Base-by-base conservation (phyloP, 768 basidiomycete genomes). In the Sporobolomyces roseus region DNA sequence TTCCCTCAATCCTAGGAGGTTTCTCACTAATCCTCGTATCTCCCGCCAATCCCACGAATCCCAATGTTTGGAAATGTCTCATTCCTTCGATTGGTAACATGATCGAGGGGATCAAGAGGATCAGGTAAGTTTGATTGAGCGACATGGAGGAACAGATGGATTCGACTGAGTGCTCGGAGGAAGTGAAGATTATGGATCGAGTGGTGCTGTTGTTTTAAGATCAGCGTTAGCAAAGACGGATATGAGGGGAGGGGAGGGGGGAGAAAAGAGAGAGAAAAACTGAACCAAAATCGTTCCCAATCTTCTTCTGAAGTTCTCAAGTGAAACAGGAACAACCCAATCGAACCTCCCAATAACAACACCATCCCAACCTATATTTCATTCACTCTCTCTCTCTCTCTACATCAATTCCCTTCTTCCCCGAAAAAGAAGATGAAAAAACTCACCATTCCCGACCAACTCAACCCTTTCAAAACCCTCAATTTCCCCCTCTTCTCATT, bases 101-200 rank as follows among this genome's bases (percentile, higher is more conserved):
- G 27, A 67, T 29, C 35, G 36, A 27, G 19, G 66, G 60, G 29
- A 67, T 56, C 23, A 56, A 60, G 27, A 67, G 25, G 52, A 67
- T 52, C 43, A 67, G 60, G 54, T 67, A 67, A 23, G 52, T 32
- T 17, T 61, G 60, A 21, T 67, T 61, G 14, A 62, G 48, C 23
- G 17, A 7, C 66, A 67, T 62, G 3, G 29, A 16, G 4, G 29
- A 2, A 30, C 56, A 58, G 14, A 27, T 17, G 30, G n/a, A 35
- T 2, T 32, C 36, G 50, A 25, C 14, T 55, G 49, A 27, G 12
- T n/a, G 4, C 21, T 21, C 14, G 21, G 36, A 36, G 25, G 10
- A 21, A 8, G 14, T 6, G 38, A 41, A 41, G 38, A 41, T 41
- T 16, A 43, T 14, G 5, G 50, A 35, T 27, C 14, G 35, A 2